phyloP scores from a whole-genome alignment of 306 rosid species.

The Dalbergia oliveri region DNA sequence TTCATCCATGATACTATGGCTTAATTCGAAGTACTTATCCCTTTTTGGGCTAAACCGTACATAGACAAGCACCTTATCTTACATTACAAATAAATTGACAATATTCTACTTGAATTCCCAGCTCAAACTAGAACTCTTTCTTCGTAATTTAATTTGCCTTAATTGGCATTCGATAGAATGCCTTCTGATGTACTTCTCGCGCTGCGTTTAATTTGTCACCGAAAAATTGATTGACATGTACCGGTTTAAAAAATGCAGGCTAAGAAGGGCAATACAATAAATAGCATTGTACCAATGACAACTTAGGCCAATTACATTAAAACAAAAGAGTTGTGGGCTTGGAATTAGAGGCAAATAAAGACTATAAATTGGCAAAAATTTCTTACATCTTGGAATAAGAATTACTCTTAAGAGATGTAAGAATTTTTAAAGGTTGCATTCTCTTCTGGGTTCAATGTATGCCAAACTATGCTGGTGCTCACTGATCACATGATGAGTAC shows the following conservation, averaged over 20 bases:
- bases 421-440: background rate
- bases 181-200: background rate
- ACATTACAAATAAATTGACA: background rate
- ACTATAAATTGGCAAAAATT: background rate
- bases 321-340: background rate
- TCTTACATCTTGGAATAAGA: background rate
- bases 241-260: background rate
- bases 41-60: background rate
- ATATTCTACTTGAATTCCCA: background rate
- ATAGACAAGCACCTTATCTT: background rate
- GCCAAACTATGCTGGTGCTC: background rate
- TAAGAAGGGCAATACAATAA: background rate
- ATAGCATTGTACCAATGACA: background rate
- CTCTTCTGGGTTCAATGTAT: background rate
- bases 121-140: background rate
- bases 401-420: background rate
- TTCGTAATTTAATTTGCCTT: background rate
- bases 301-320: background rate
- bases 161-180: background rate
- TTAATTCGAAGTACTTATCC: background rate
- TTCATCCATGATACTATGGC: background rate
- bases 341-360: background rate
- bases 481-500: conserved; percentile 18
- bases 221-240: background rate
- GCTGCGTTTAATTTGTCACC: background rate